Evolutionary conservation across 2,329 filamentous ascomycete genomes (phyloP).

Genomic region (Dothideomycetidae sp.): DNA sequence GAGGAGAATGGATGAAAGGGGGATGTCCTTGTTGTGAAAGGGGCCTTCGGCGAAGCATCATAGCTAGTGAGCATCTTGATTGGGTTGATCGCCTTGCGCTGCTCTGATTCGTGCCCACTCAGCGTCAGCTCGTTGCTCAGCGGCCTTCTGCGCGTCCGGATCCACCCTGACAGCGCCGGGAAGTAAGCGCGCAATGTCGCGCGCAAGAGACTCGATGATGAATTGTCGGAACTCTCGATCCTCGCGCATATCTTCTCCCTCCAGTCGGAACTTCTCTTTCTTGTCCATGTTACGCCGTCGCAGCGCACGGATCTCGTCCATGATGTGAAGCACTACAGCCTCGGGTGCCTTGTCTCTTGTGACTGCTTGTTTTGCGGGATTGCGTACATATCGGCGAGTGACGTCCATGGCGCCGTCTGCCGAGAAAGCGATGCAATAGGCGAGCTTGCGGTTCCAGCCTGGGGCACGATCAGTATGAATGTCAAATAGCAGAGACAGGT

Average conservation of each 20-base stretch:
- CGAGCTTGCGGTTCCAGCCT: constrained; percentile 92
- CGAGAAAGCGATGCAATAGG: constrained; percentile 93
- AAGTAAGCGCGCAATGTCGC: constrained; percentile 55
- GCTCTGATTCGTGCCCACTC: constrained; percentile 8
- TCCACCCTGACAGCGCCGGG: constrained; percentile 32
- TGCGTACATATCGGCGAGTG: constrained; percentile 55
- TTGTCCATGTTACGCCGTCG: constrained; percentile 75
- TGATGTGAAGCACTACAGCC: constrained; percentile 78
- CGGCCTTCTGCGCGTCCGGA: constrained; percentile 33
- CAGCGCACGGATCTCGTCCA: constrained; percentile 77
- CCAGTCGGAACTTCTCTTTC: constrained; percentile 65
- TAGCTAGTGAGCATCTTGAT: background rate
- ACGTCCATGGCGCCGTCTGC: constrained; percentile 65
- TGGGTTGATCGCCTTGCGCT: constrained; percentile 5
- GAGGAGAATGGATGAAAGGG: no score
- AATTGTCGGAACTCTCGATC: constrained; percentile 61
- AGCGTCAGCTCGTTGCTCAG: constrained; percentile 29
- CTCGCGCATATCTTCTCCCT: constrained; percentile 66
- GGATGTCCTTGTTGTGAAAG: no score
- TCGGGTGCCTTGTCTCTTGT: constrained; percentile 71
- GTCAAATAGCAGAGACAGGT: background rate
- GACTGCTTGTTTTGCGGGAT: constrained; percentile 52
- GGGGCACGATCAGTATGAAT: constrained; percentile 4
- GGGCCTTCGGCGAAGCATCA: no score
- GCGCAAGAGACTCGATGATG: constrained; percentile 58